Evolutionary conservation across 352 stramenopile genomes (phyloP).

Genomic region (Pythium pyrilobum): DNA sequence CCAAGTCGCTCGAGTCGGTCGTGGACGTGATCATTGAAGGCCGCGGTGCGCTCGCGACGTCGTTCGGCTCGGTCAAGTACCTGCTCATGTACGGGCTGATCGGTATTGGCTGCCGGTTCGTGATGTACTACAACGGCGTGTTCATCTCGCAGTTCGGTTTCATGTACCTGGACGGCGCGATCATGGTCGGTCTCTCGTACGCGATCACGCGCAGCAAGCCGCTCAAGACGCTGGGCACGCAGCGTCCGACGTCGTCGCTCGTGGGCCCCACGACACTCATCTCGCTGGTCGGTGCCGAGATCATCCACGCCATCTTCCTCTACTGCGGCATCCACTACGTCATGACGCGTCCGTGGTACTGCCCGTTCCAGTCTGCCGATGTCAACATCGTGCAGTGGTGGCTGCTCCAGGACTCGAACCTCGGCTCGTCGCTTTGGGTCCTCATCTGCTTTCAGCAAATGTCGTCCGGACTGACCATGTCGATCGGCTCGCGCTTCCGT

Average conservation of each 20-base stretch:
- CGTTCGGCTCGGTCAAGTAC: conserved; percentile 84
- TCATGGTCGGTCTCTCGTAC: conserved; percentile 77
- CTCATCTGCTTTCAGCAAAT: conserved; percentile 69
- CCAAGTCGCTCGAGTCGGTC: conserved; percentile 75
- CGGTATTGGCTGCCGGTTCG: conserved; percentile 70
- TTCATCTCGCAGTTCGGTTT: conserved; percentile 87
- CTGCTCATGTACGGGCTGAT: conserved; percentile 83
- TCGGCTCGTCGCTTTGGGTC: conserved; percentile 55
- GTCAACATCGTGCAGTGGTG: conserved; percentile 73
- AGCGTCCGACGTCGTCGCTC: conserved; percentile 78
- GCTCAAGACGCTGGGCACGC: conserved; percentile 45
- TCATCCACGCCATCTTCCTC: conserved; percentile 78
- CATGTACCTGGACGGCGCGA: conserved; percentile 78
- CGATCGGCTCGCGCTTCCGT: conserved; percentile 64
- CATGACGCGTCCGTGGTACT: conserved; percentile 58
- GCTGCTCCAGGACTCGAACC: conserved; percentile 64
- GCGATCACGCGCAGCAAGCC: conserved; percentile 65
- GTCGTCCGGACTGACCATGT: conserved; percentile 50
- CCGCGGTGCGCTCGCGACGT: conserved; percentile 79
- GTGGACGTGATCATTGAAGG: conserved; percentile 84
- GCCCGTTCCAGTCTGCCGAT: conserved; percentile 55
- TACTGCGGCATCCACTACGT: conserved; percentile 56
- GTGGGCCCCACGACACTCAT: conserved; percentile 69
- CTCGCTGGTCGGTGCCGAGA: conserved; percentile 45
- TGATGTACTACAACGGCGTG: conserved; percentile 84